Base-by-base conservation (phyloP, 2,329 filamentous ascomycete genomes). In the Diplocarpon mali region DNA sequence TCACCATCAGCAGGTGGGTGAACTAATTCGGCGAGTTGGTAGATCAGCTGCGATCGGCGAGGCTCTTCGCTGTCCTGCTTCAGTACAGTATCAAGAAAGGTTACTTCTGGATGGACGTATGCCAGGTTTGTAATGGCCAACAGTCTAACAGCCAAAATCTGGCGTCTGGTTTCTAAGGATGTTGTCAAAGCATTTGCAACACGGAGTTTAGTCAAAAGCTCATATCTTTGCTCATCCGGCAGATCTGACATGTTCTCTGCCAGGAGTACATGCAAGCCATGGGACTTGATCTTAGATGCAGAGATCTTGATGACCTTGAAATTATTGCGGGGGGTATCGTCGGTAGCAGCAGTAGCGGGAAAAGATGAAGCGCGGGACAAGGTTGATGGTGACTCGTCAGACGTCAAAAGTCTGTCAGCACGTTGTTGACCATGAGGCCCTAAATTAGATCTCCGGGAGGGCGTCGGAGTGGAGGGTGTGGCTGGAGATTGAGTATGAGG, bases 61-160 rank as follows among this genome's bases (percentile, higher is more conserved):
- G 89, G 88, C 63, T 95, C 87, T 57, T 96, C 90, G 31, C 79
- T 77, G 60, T 98, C 93, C 54, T 89, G 82, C 52, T 85, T 85
- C 41, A 95, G 72, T 35, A 95, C 76, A 62, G 86, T 90, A 51
- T 90, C 83, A 36, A 88, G 72, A 57, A 98, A 95, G n/a, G 78
- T 76, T 3, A 74, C 67, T 58, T 98, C 93, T 2, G 75, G 73
- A 54, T 93, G 83, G 44, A 96, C 85, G 61, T 94, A 95, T 2
- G 88, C 86, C 50, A 98, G 65, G 57, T 96, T 98, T 17, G 85
- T 84, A 48, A 96, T 81, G 12, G 90, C 88, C 35, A 98, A 71
- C 31, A 96, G 70, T 28, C 90, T 83, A 42, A 90, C 78, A 30
- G 83, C 79, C 39, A 98, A 71, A 13, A 90, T 79, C 55, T 84